A percentile compares a stretch with the other conserved stretches of the same genome.
These are phyloP conservation scores for Aspergillus pseudoterreus DNA, from an alignment of 2,329 filamentous ascomycete species.

Conservation along the genomic window DNA sequence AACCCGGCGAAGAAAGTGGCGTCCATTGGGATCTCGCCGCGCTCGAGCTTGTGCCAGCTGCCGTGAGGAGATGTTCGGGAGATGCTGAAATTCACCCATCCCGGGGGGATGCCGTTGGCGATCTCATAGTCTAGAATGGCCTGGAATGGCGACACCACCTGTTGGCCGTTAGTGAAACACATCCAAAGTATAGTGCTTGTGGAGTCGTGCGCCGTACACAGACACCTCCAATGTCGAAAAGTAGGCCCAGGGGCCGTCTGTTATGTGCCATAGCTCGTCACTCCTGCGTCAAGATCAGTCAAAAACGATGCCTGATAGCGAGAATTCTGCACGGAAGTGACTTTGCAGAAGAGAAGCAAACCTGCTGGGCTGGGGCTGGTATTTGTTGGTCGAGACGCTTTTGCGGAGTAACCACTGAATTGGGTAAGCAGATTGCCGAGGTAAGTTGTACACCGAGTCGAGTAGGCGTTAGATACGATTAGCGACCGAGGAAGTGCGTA, in stretches of 20 bases:
- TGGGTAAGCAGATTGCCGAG: slow-evolving; percentile 24
- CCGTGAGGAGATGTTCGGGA: slow-evolving; percentile 73
- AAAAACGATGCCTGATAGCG: too few species aligned
- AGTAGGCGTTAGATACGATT: not conserved
- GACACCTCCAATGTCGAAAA: slow-evolving; percentile 96
- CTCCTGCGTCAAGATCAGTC: not conserved
- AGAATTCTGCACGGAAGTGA: not conserved
- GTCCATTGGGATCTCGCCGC: slow-evolving; percentile 75
- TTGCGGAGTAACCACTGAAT: slow-evolving; percentile 10
- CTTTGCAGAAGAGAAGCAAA: slow-evolving; percentile 1
- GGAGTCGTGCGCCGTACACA: slow-evolving; percentile 62
- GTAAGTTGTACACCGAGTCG: slow-evolving; percentile 9
- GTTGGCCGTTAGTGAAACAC: slow-evolving; percentile 8
- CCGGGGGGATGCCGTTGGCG: slow-evolving; percentile 69
- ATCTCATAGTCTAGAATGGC: slow-evolving; percentile 89
- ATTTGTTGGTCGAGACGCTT: not conserved
- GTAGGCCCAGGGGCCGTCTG: slow-evolving; percentile 64
- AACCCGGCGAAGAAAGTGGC: slow-evolving; percentile 72
- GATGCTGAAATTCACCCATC: slow-evolving; percentile 90
- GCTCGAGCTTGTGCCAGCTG: slow-evolving; percentile 84
- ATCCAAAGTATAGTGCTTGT: not conserved
- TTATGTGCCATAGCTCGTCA: slow-evolving; percentile 33
- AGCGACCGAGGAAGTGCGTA: slow-evolving; percentile 2
- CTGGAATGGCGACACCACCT: slow-evolving; percentile 91
- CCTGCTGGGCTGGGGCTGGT: not conserved